A percentile compares a stretch with the other conserved stretches of the same genome.
Conservation (phyloP, 345 rosid genomes). For the Salix exigua region DNA sequence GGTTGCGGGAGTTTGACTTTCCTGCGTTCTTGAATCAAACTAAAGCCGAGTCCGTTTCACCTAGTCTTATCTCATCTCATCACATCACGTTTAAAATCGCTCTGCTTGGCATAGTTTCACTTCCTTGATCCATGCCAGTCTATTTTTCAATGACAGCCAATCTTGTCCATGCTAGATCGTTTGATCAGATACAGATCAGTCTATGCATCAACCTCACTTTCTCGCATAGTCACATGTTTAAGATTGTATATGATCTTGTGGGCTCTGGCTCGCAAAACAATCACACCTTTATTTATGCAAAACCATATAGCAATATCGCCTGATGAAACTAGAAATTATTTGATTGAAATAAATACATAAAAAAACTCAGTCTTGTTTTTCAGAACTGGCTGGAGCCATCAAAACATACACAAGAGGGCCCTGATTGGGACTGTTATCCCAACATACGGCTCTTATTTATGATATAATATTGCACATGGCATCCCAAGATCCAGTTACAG, state of each 20-base stretch:
- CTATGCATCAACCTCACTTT: neutral
- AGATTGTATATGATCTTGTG: conserved; percentile 20
- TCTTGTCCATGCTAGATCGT: conserved; percentile 4
- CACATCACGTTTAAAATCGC: too few species aligned
- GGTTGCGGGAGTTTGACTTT: neutral
- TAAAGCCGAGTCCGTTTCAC: too few species aligned
- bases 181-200: neutral
- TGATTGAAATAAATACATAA: too few species aligned
- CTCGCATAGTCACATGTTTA: neutral
- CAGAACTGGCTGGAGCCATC: too few species aligned
- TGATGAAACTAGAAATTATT: too few species aligned
- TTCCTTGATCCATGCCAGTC: neutral
- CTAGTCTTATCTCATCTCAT: too few species aligned
- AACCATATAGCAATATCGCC: neutral
- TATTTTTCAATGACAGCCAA: conserved; percentile 2
- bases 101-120: neutral
- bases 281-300: neutral
- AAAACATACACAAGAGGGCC: too few species aligned
- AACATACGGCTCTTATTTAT: too few species aligned
- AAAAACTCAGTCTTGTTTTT: too few species aligned
- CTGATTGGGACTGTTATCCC: too few species aligned
- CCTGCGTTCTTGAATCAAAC: neutral
- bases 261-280: neutral
- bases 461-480: neutral
- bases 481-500: neutral